These are phyloP conservation scores for Dalbergia cochinchinensis DNA, from an alignment of 306 rosid genomes.

Conservation along the genomic window DNA sequence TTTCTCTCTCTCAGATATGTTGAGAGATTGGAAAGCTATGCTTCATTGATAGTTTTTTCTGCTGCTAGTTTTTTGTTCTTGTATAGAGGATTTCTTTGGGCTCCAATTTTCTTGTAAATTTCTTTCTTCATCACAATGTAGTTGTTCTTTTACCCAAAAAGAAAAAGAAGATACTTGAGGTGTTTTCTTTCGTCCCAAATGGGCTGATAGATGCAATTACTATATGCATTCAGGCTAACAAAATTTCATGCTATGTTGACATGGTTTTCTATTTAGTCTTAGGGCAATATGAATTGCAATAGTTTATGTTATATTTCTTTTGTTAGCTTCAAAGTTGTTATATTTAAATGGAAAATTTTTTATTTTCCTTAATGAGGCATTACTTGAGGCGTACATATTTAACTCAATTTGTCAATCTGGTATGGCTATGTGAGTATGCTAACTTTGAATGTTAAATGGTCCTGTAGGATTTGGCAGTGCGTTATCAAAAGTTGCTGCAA, in stretches of 20 bases:
- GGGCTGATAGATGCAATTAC: slow-evolving; percentile 1
- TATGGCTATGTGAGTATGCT: slow-evolving; percentile 3
- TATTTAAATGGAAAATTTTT: not conserved
- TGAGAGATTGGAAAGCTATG: no score
- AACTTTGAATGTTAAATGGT: slow-evolving; percentile 46
- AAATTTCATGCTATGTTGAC: not conserved
- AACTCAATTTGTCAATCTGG: slow-evolving; percentile 1
- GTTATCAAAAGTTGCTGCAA: slow-evolving; percentile 78
- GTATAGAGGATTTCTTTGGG: no score
- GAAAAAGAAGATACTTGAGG: no score
- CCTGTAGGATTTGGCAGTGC: slow-evolving; percentile 91
- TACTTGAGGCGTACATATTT: not conserved
- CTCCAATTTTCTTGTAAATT: no score
- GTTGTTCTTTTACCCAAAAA: no score
- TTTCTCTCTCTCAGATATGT: no score
- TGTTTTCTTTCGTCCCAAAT: not conserved
- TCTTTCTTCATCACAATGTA: no score
- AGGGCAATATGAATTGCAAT: not conserved
- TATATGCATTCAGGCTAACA: not conserved
- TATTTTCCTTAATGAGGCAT: slow-evolving; percentile 10
- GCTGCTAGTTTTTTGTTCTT: no score
- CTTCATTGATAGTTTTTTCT: no score
- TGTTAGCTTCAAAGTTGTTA: slow-evolving; percentile 13
- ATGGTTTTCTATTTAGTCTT: not conserved
- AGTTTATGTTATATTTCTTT: not conserved